phyloP scores from a whole-genome alignment of 2,329 filamentous ascomycete genomes.

The Cordyceps pruinosa region DNA sequence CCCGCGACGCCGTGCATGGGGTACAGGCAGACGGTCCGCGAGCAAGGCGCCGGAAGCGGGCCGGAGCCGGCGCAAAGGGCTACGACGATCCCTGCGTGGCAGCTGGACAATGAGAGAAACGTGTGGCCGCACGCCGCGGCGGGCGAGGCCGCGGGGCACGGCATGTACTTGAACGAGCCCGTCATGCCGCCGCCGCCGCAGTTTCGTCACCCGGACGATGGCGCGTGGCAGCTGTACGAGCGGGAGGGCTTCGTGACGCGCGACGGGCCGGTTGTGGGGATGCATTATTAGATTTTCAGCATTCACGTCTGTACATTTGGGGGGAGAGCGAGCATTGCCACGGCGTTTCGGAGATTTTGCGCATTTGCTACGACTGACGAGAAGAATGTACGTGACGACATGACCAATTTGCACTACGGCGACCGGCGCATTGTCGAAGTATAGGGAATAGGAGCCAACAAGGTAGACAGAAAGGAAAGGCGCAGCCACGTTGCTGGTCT shows the following conservation, averaged over 20 bases:
- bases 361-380: neutral
- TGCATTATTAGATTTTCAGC: slow-evolving; percentile 3
- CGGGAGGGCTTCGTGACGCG: slow-evolving; percentile 27
- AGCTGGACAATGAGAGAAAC: slow-evolving; percentile 13
- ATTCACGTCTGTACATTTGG: neutral
- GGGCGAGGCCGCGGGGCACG: neutral
- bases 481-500: too few relatives aligned
- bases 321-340: slow-evolving; percentile 9
- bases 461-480: too few relatives aligned
- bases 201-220: slow-evolving; percentile 14
- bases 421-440: too few relatives aligned
- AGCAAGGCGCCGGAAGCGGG: neutral
- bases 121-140: slow-evolving; percentile 8
- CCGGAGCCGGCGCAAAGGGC: neutral
- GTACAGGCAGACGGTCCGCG: neutral
- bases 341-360: neutral
- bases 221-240: slow-evolving; percentile 29
- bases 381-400: neutral
- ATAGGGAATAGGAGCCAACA: too few relatives aligned
- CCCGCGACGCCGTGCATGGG: slow-evolving; percentile 8
- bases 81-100: slow-evolving; percentile 4
- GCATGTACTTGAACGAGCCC: neutral
- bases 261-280: slow-evolving; percentile 7
- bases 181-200: slow-evolving; percentile 7
- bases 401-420: too few relatives aligned